These are phyloP conservation scores for Lunularia cruciata DNA, from an alignment of 225 moss, liverwort and hornwort genomes.

Conservation along the genomic window DNA sequence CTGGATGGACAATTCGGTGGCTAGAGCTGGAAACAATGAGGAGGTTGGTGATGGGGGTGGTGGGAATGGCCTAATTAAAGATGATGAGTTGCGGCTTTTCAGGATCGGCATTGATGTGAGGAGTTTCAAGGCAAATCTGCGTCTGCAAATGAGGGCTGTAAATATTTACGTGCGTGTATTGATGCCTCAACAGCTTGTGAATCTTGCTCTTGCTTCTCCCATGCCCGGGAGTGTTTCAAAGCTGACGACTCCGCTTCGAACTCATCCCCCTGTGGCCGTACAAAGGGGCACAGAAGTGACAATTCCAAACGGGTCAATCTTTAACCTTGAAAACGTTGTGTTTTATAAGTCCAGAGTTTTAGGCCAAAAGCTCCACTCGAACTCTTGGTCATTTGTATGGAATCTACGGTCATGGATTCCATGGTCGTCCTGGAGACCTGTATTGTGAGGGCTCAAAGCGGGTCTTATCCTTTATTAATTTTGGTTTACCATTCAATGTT, in stretches of 20 bases:
- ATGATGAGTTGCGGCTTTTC: constrained; percentile 37
- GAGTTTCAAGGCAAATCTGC: constrained; percentile 44
- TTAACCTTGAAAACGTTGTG: constrained; percentile 14
- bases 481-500: too few relatives aligned
- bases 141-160: constrained; percentile 36
- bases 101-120: constrained; percentile 45
- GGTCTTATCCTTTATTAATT: too few relatives aligned
- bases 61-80: constrained; percentile 9
- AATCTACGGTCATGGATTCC: too few relatives aligned
- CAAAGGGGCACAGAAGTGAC: constrained; percentile 40
- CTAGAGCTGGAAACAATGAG: not conserved
- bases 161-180: constrained; percentile 44
- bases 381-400: too few relatives aligned
- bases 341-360: too few relatives aligned
- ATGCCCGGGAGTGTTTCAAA: constrained; percentile 28
- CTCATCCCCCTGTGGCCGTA: constrained; percentile 46
- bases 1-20: constrained; percentile 10
- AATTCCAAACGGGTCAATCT: constrained; percentile 44
- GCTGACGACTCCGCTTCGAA: constrained; percentile 41
- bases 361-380: too few relatives aligned
- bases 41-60: constrained; percentile 1
- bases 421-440: too few relatives aligned
- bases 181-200: constrained; percentile 40
- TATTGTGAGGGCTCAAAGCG: too few relatives aligned
- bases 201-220: constrained; percentile 32